Conservation (phyloP, 2,329 filamentous ascomycete genomes). For the Aureobasidium subglaciale region DNA sequence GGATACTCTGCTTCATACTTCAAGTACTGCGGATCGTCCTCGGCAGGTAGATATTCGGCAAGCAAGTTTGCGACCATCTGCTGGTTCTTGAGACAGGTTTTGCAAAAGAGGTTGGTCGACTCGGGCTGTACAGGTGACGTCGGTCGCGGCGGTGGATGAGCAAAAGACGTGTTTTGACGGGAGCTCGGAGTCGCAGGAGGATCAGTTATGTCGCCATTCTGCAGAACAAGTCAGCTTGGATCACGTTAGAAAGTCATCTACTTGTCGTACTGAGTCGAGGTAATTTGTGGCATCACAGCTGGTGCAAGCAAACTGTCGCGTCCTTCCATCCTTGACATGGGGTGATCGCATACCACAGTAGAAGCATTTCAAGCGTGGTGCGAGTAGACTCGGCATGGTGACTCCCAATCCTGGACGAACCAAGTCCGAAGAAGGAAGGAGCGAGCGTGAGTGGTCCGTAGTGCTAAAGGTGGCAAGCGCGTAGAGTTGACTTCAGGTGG, state of each 20-base stretch:
- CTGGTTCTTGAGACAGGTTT: constrained; percentile 81
- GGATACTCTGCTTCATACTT: constrained; percentile 63
- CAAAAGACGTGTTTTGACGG: constrained; percentile 42
- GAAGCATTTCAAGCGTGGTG: constrained; percentile 52
- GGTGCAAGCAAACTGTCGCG: constrained; percentile 64
- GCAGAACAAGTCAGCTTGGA: constrained; percentile 12
- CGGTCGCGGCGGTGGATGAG: constrained; percentile 24
- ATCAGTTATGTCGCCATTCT: constrained; percentile 87
- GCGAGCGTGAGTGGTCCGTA: neutral
- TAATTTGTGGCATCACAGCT: constrained; percentile 83
- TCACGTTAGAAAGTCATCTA: constrained; percentile 3
- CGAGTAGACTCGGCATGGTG: constrained; percentile 16
- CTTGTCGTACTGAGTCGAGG: constrained; percentile 65
- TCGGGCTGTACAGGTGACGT: constrained; percentile 37
- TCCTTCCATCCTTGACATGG: constrained; percentile 49
- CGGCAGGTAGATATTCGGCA: constrained; percentile 68
- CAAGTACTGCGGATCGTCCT: constrained; percentile 59
- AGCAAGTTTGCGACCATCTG: constrained; percentile 68
- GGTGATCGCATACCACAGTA: constrained; percentile 69
- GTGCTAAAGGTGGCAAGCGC: neutral
- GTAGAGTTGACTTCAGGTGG: neutral
- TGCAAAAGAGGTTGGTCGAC: constrained; percentile 56
- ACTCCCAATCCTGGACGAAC: neutral
- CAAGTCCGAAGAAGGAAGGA: neutral
- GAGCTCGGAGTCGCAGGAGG: constrained; percentile 55